These are phyloP conservation scores for Coffea humblotiana DNA, from an alignment of 305 asterid genomes.

Conservation along the genomic window DNA sequence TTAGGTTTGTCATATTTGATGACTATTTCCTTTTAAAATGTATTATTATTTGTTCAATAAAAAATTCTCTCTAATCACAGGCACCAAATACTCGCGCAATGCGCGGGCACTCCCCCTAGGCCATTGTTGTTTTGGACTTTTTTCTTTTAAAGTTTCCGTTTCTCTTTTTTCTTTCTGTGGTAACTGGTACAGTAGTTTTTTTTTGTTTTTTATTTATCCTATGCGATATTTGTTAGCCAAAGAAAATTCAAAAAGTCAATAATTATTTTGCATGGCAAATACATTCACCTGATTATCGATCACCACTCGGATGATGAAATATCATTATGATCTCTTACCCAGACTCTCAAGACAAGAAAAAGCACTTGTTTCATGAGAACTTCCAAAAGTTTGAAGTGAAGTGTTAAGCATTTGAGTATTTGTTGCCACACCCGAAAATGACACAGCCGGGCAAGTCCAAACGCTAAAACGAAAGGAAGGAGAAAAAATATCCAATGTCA, in stretches of 20 bases:
- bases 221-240: neutral
- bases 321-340: neutral
- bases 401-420: neutral
- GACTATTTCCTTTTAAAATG: no score
- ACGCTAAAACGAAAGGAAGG: neutral
- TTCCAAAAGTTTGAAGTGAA: constrained; percentile 6
- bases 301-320: neutral
- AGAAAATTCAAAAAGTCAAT: neutral
- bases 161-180: neutral
- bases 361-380: neutral
- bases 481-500: neutral
- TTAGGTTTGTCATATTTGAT: no score
- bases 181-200: neutral
- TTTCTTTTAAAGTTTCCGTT: neutral
- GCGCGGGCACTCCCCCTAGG: neutral
- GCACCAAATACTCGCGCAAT: no score
- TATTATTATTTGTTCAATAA: no score
- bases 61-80: no score
- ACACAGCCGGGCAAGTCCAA: constrained; percentile 17
- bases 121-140: constrained; percentile 15
- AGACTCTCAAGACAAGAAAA: neutral
- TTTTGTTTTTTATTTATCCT: no score
- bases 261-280: neutral
- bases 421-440: constrained; percentile 12
- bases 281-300: no score